Evolutionary conservation across 768 basidiomycete genomes (phyloP).

Genomic region (Suillus lakei): DNA sequence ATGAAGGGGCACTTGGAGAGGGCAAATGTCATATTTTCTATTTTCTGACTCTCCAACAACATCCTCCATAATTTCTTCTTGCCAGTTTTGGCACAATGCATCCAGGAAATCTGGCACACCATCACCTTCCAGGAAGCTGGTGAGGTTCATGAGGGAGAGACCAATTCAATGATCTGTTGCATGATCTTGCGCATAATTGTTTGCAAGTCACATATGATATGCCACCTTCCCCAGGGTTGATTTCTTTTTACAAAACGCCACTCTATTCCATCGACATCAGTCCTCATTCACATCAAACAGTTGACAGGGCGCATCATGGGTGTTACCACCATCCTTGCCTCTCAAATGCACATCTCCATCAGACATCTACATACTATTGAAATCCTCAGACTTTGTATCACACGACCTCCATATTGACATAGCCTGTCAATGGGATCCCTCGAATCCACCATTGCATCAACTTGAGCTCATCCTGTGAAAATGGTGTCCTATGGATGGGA

Average conservation of each 20-base stretch:
- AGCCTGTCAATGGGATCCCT: slow-evolving; percentile 49
- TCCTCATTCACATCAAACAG: neutral
- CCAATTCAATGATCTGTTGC: slow-evolving; percentile 93
- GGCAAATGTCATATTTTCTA: neutral
- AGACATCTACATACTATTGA: slow-evolving; percentile 92
- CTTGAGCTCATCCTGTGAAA: slow-evolving; percentile 88
- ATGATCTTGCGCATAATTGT: slow-evolving; percentile 93
- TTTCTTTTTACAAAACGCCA: slow-evolving; percentile 88
- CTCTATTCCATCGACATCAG: slow-evolving; percentile 18
- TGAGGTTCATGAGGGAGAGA: slow-evolving; percentile 70
- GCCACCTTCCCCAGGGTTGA: slow-evolving; percentile 96
- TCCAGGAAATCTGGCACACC: slow-evolving; percentile 61
- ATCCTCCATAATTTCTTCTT: slow-evolving; percentile 60
- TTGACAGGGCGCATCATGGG: no score
- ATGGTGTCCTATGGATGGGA: slow-evolving; percentile 84
- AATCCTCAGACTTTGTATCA: slow-evolving; percentile 87
- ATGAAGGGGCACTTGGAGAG: neutral
- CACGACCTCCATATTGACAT: slow-evolving; percentile 68
- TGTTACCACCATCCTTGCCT: no score
- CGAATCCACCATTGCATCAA: slow-evolving; percentile 46
- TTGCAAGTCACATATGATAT: no score
- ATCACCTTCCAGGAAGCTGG: slow-evolving; percentile 68
- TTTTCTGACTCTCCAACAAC: slow-evolving; percentile 37
- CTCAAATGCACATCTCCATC: no score
- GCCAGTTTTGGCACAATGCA: slow-evolving; percentile 58